Evolutionary conservation across 352 stramenopile species (phyloP), one percentile per base, ranked within the genome.

Genomic region (Pythium sukuiense): DNA sequence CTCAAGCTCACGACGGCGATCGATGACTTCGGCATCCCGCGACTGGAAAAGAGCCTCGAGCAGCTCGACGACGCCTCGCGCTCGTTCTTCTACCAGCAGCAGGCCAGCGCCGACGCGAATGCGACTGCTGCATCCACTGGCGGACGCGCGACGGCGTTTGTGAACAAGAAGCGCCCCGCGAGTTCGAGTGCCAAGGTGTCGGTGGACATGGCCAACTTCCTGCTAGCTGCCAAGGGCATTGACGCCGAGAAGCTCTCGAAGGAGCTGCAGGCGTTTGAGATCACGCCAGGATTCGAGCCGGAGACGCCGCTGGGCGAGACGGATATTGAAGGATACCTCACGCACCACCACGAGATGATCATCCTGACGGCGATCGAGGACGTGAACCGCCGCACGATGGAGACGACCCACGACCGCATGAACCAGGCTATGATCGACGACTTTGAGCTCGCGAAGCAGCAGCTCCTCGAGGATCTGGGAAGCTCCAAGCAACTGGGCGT

Each of bases 261-360:
- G 49, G 87, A 94, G 37, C 76, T 97, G 20, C 76, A 92, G 56
- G 67, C 85, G 16, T 92, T 94, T 46, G 83, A 95, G 65, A 77
- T 95, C 18, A 72, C 86, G 61, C 77, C 83, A 11, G 76, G 88
- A 37, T 92, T 90, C 54, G 83, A 94, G 39, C 81, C 88, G 0
- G 80, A 93, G 64, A 89, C 89, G 61, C 79, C 88, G n/a, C 71
- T 97, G 37, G 86, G 80, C 33, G 83, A 90, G 65, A 96, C 85
- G 32, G 86, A 97, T 48, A 80, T 97, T 33, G 87, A 97, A 58
- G 86, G 84, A 5, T 96, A 95, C 73, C 68, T 97, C 54, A 86
- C 82, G 46, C 88, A 96, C 69, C 89, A 97, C 73, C 89, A 97
- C 73, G 89, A 97, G 67, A 96, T 96, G 85, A 95, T 97, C 70